Conservation (phyloP, 495 filamentous ascomycete species). For the Penicillium odoratum region DNA sequence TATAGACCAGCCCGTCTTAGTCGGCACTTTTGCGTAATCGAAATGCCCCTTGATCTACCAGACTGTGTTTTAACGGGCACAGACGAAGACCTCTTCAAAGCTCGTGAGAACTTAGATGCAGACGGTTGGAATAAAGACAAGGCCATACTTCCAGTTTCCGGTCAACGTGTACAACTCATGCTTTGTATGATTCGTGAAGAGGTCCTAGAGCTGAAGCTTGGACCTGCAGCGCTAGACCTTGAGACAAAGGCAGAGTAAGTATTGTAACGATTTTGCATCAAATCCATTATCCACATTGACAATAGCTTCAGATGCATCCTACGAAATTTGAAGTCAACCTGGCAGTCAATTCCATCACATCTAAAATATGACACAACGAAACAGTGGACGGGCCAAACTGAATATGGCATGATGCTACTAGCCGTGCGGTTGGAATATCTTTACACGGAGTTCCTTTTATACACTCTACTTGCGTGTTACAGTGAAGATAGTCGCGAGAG, state of each 20-base stretch:
- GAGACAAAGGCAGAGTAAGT: slow-evolving; percentile 2
- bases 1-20: slow-evolving; percentile 11
- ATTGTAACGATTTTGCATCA: no score
- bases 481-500: not conserved
- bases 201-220: slow-evolving; percentile 1
- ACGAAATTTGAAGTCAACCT: not conserved
- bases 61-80: slow-evolving; percentile 9
- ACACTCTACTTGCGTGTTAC: slow-evolving; percentile 8
- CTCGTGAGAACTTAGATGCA: slow-evolving; percentile 9
- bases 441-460: slow-evolving; percentile 5
- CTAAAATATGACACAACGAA: not conserved
- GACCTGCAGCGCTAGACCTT: not conserved
- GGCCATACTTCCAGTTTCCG: slow-evolving; percentile 6
- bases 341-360: slow-evolving; percentile 4
- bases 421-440: slow-evolving; percentile 3
- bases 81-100: not conserved
- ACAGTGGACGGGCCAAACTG: not conserved
- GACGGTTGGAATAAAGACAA: slow-evolving; percentile 11
- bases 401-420: not conserved
- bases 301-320: not conserved
- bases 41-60: slow-evolving; percentile 10
- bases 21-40: slow-evolving; percentile 11
- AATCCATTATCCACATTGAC: not conserved
- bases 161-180: slow-evolving; percentile 4
- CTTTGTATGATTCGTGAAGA: slow-evolving; percentile 3